Percentiles rank a stretch among this genome's conserved stretches.
These are phyloP conservation scores for Salix koriyanagi DNA, from an alignment of 345 rosid species.

Conservation along the genomic window DNA sequence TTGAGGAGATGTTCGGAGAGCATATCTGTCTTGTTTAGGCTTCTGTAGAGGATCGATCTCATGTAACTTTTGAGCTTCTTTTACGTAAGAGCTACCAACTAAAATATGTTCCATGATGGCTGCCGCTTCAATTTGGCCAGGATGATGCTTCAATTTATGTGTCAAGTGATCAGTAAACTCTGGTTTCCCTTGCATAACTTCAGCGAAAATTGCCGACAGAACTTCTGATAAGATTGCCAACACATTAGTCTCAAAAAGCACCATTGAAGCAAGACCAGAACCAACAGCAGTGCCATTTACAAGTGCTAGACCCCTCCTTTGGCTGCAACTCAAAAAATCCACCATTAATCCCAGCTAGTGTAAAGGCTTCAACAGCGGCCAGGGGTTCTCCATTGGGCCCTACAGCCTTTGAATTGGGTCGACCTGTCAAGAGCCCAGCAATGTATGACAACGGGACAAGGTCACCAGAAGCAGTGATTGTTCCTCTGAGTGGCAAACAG, in stretches of 20 bases:
- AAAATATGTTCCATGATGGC: conserved; percentile 36
- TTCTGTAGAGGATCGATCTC: conserved; percentile 29
- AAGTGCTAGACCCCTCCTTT: conserved; percentile 29
- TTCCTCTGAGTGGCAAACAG: conserved; percentile 21
- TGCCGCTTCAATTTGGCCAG: conserved; percentile 35
- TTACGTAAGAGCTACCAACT: conserved; percentile 27
- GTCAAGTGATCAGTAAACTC: conserved; percentile 32
- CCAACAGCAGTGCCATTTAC: conserved; percentile 34
- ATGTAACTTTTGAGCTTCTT: conserved; percentile 25
- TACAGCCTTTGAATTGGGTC: conserved; percentile 19
- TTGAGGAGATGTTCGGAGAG: conserved; percentile 30
- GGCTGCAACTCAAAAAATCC: conserved; percentile 31
- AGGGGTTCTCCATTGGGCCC: conserved; percentile 15
- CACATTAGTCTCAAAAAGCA: conserved; percentile 29
- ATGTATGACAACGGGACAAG: conserved; percentile 22
- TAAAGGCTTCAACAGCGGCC: conserved; percentile 15
- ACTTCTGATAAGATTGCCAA: conserved; percentile 24
- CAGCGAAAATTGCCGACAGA: conserved; percentile 29
- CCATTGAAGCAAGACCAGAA: conserved; percentile 25
- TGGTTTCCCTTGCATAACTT: conserved; percentile 32
- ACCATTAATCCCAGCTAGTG: conserved; percentile 12
- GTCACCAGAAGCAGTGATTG: conserved; percentile 24
- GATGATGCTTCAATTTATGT: conserved; percentile 33
- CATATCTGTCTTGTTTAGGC: conserved; percentile 33
- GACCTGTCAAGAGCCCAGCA: conserved; percentile 21